A percentile compares a stretch with the other conserved stretches of the same genome.
phyloP scores from a whole-genome alignment of 768 basidiomycete species.

The Omphalotus guepiniiformis region DNA sequence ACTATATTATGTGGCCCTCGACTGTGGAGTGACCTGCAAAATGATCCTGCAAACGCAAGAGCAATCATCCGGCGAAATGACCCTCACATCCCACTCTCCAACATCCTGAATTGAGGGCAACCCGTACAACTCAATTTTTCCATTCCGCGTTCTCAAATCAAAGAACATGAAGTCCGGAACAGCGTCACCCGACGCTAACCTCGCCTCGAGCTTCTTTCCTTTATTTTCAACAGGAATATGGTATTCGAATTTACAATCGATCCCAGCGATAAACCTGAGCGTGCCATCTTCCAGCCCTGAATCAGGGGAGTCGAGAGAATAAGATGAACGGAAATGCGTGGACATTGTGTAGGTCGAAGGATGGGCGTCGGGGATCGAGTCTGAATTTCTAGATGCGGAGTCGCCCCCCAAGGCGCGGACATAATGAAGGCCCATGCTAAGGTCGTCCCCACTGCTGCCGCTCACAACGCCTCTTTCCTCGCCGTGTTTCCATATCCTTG shows the following conservation, averaged over 20 bases:
- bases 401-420: conserved; percentile 66
- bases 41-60: neutral
- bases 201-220: conserved; percentile 40
- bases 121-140: conserved; percentile 54
- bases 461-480: conserved; percentile 24
- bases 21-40: conserved; percentile 4
- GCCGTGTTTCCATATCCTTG: conserved; percentile 45
- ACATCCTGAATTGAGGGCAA: conserved; percentile 45
- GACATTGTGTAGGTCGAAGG: conserved; percentile 30
- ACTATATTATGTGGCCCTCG: neutral
- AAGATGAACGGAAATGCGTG: conserved; percentile 47
- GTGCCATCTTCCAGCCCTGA: conserved; percentile 32
- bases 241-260: conserved; percentile 58
- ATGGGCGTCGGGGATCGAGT: conserved; percentile 11
- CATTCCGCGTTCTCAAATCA: conserved; percentile 44
- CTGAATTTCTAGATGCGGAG: conserved; percentile 1
- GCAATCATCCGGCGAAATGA: neutral
- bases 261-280: conserved; percentile 44
- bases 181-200: conserved; percentile 45
- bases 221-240: conserved; percentile 9
- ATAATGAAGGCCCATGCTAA: conserved; percentile 66
- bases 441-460: conserved; percentile 54
- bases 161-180: conserved; percentile 55
- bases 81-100: conserved; percentile 32
- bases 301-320: conserved; percentile 59